Conservation (phyloP, 768 basidiomycete species). For the Termitomyces sp. region DNA sequence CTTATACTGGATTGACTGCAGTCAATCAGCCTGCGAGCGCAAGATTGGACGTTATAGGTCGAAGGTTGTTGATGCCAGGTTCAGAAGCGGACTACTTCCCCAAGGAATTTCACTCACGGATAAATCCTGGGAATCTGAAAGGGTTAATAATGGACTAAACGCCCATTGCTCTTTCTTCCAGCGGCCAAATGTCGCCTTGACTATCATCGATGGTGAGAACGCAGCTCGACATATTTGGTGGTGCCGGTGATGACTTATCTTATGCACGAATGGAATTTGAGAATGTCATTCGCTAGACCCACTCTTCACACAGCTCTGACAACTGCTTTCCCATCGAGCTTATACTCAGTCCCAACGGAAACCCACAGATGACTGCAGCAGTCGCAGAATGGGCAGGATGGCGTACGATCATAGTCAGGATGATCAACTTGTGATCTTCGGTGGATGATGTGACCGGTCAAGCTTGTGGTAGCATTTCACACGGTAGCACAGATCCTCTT, state of each 20-base stretch:
- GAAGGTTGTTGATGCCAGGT: background rate
- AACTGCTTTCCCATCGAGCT: background rate
- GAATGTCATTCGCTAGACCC: too few species aligned
- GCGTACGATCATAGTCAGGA: too few species aligned
- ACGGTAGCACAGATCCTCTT: background rate
- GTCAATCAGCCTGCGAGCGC: background rate
- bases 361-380: background rate
- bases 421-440: too few species aligned
- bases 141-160: background rate
- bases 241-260: too few species aligned
- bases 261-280: too few species aligned
- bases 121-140: constrained; percentile 13
- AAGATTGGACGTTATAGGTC: background rate
- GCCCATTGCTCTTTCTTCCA: constrained; percentile 22
- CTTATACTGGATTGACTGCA: background rate
- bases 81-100: background rate
- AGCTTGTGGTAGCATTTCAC: background rate
- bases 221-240: constrained; percentile 6
- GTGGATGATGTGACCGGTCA: background rate
- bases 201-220: background rate
- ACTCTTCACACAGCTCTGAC: background rate
- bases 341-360: too few species aligned
- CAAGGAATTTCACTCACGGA: background rate
- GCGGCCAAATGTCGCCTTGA: constrained; percentile 14
- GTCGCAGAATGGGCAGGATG: too few species aligned